Evolutionary conservation across 169 alveolate genomes (phyloP).

Genomic region (Toxoplasma gondii): DNA sequence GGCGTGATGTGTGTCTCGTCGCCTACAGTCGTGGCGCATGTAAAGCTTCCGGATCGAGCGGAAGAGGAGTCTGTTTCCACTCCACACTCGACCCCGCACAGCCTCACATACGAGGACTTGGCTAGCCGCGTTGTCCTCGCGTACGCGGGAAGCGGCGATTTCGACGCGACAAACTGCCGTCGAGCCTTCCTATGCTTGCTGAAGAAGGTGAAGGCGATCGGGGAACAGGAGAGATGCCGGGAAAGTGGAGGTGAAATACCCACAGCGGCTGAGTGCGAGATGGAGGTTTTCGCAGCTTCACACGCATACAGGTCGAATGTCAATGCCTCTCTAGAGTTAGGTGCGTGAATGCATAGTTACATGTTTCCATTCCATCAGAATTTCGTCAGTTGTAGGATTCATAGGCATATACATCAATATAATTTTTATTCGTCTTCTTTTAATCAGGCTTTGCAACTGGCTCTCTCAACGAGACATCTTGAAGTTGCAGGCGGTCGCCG

Average conservation of each 20-base stretch:
- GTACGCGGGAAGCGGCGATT: conserved; percentile 42
- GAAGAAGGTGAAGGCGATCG: background rate
- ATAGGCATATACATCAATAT: too few relatives aligned
- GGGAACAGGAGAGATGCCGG: background rate
- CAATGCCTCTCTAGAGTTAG: too few relatives aligned
- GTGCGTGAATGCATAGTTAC: too few relatives aligned
- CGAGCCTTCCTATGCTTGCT: background rate
- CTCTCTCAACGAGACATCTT: too few relatives aligned
- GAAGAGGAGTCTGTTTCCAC: background rate
- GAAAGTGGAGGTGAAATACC: background rate
- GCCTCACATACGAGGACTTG: background rate
- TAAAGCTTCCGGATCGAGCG: background rate
- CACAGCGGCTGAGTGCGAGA: background rate
- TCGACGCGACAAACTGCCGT: conserved; percentile 33
- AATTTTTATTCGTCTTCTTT: too few relatives aligned
- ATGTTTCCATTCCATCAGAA: too few relatives aligned
- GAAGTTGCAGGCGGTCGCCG: too few relatives aligned
- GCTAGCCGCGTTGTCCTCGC: conserved; percentile 4
- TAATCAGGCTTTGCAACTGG: too few relatives aligned
- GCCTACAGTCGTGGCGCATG: background rate
- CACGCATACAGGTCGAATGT: too few relatives aligned
- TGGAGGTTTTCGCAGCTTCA: background rate
- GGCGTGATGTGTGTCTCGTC: background rate
- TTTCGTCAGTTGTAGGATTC: too few relatives aligned
- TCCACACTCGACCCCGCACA: background rate